Conservation (phyloP, 2,329 filamentous ascomycete species). For the Aspergillus thermomutatus region DNA sequence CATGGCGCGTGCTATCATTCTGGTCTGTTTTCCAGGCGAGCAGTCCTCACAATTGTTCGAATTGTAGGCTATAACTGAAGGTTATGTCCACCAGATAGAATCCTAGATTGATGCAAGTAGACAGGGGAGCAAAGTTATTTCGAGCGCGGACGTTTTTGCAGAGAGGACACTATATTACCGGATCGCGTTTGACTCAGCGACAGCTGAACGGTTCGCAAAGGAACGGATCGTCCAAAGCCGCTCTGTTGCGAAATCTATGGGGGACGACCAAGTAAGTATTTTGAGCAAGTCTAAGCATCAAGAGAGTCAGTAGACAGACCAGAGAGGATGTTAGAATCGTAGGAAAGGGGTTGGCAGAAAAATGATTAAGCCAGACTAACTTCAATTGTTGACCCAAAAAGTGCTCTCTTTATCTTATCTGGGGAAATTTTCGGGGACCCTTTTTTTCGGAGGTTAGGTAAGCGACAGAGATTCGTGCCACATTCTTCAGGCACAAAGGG, state of each 20-base stretch:
- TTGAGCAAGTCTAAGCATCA: neutral
- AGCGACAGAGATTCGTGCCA: neutral
- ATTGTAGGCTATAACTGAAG: conserved; percentile 15
- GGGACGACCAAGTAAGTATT: neutral
- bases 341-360: neutral
- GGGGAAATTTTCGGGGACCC: neutral
- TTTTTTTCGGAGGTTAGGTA: neutral
- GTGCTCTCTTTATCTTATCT: neutral
- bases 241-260: neutral
- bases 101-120: neutral
- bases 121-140: neutral
- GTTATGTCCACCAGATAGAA: neutral
- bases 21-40: conserved; percentile 4
- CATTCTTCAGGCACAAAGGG: neutral
- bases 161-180: too few species aligned
- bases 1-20: conserved; percentile 50
- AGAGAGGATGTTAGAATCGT: neutral
- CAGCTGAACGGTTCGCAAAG: neutral
- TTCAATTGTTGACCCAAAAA: neutral
- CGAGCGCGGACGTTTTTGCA: neutral
- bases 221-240: neutral
- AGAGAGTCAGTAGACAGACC: neutral
- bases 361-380: neutral
- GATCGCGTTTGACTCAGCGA: neutral
- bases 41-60: conserved; percentile 5